Evolutionary conservation across 257 asterid species (phyloP).

Genomic region (Capsicum rhomboideum): DNA sequence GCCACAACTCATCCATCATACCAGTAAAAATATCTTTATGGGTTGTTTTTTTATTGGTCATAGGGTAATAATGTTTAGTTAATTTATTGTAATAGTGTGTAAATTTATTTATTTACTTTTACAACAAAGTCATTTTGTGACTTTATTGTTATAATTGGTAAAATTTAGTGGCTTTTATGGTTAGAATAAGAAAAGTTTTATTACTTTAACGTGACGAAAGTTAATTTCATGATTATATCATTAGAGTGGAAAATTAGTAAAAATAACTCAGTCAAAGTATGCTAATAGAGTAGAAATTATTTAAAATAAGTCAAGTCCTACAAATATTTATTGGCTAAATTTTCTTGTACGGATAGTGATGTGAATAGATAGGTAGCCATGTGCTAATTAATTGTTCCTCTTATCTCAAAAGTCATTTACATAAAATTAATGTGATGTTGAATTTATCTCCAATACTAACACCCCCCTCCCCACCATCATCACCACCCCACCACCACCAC

Average conservation of each 20-base stretch:
- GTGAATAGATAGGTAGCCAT: not conserved
- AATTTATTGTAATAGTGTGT: no score
- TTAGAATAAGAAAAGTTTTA: no score
- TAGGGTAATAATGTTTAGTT: no score
- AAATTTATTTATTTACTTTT: no score
- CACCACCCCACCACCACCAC: not conserved
- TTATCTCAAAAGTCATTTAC: not conserved
- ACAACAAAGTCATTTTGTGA: no score
- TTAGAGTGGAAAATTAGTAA: not conserved
- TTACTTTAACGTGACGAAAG: not conserved
- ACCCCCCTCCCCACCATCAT: no score
- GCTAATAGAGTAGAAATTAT: not conserved
- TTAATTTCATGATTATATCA: not conserved
- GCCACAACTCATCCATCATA: no score
- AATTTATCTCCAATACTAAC: not conserved
- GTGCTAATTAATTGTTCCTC: not conserved
- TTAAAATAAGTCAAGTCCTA: not conserved
- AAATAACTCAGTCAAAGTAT: not conserved
- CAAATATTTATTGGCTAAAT: not conserved
- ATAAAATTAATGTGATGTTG: not conserved
- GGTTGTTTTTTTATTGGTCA: no score
- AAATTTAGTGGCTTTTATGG: no score
- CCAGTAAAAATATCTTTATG: no score
- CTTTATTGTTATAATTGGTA: no score
- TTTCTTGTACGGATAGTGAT: not conserved